Base-by-base conservation (phyloP, 129 eudicot species). In the Tanacetum coccineum region DNA sequence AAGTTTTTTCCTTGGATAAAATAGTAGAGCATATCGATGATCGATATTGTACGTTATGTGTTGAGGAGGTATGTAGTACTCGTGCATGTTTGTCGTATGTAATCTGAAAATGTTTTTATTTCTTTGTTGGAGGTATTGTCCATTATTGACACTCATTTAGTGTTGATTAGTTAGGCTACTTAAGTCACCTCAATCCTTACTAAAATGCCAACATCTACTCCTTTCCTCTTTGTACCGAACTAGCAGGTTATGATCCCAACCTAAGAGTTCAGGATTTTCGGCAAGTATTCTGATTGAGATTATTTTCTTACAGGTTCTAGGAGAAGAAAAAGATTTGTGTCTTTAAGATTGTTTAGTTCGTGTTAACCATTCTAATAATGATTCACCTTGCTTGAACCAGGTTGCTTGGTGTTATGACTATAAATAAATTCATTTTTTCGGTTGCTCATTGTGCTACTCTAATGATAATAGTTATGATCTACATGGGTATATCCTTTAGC, bases 1-100 rank as follows among this genome's bases (percentile, higher is more conserved):
- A 90, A 95, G 84, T 90, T 65, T 90, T 87, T 71, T 89, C 89
- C 7, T 75, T 80, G 36, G 75, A 58, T 66, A 95, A 90, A 66
- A 90, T 82, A 78, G 87, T 90, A 13, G 97, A 90, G 74, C 80
- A 80, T 73, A 84, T 90, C 8, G 87, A 90, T 76, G 97, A 90
- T 70, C 95, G 81, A 62, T 90, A 90, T 78, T 87, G 95, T 95
- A 84, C 95, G 12, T n/a, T n/a, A n/a, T n/a, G n/a, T n/a, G n/a
- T n/a, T n/a, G n/a, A n/a, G n/a, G n/a, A n/a, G n/a, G n/a, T n/a
- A n/a, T n/a, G n/a, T n/a, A n/a, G n/a, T n/a, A n/a, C n/a, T n/a
- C n/a, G n/a, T n/a, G n/a, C n/a, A n/a, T n/a, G n/a, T n/a, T n/a
- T n/a, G n/a, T n/a, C n/a, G n/a, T n/a, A n/a, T n/a, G n/a, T n/a